Evolutionary conservation across 176 grass and related monocot genomes (phyloP).

Genomic region (Pontederia crassipes): DNA sequence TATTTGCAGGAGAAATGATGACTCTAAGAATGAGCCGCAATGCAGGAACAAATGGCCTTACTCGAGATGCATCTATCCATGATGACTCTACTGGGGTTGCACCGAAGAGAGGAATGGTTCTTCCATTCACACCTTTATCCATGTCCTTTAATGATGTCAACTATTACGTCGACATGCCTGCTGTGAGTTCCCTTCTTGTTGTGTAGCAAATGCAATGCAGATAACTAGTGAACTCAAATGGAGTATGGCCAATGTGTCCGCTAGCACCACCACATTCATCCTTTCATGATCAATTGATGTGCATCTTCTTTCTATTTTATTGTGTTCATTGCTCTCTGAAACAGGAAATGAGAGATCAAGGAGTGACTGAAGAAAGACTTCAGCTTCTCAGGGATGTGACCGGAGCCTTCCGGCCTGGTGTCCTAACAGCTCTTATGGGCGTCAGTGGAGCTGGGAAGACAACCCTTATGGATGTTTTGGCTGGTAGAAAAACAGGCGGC

Average conservation of each 20-base stretch:
- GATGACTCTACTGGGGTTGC: conserved; percentile 42
- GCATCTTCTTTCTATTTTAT: not conserved
- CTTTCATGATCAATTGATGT: too few relatives aligned
- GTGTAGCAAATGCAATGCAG: not conserved
- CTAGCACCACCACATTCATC: too few relatives aligned
- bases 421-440: conserved; percentile 71
- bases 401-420: conserved; percentile 51
- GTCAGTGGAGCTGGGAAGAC: conserved; percentile 73
- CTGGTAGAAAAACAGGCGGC: conserved; percentile 66
- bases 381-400: conserved; percentile 59
- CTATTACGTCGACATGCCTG: conserved; percentile 96
- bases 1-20: conserved; percentile 62
- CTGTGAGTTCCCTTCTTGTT: conserved; percentile 39
- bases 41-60: conserved; percentile 27
- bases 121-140: conserved; percentile 78
- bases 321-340: conserved; percentile 18
- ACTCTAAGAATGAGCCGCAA: conserved; percentile 28
- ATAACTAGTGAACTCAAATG: not conserved
- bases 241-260: too few relatives aligned
- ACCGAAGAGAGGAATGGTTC: conserved; percentile 82
- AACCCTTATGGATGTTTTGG: conserved; percentile 71
- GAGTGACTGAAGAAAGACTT: conserved; percentile 41
- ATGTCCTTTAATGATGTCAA: conserved; percentile 91
- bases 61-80: conserved; percentile 34
- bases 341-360: conserved; percentile 73